These are phyloP conservation scores for Salix viminalis DNA, from an alignment of 345 rosid genomes.

Conservation along the genomic window DNA sequence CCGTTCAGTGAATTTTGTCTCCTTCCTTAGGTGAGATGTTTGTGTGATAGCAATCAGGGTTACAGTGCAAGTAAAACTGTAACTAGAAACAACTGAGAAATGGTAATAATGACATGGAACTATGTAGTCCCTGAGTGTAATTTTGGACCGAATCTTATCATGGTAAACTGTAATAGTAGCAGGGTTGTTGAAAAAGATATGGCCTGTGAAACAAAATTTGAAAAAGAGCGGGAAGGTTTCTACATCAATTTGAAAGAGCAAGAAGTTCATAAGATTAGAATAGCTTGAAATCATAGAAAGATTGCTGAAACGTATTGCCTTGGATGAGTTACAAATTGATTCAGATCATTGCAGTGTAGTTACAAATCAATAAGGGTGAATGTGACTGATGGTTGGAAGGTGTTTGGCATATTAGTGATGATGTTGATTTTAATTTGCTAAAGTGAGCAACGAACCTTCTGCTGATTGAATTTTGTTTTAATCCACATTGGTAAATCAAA, in stretches of 20 bases:
- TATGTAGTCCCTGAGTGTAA: neutral
- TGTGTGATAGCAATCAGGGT: neutral
- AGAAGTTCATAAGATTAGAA: neutral
- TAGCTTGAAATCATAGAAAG: neutral
- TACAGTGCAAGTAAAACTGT: neutral
- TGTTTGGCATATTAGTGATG: neutral
- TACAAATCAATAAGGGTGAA: neutral
- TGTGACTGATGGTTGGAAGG: neutral
- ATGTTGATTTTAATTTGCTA: neutral
- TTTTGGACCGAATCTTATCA: neutral
- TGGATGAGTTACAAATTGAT: neutral
- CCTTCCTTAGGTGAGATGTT: neutral
- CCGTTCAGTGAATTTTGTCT: neutral
- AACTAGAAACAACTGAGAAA: neutral
- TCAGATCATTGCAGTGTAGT: neutral
- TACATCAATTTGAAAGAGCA: neutral
- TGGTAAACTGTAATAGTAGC: neutral
- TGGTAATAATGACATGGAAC: neutral
- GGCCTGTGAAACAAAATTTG: neutral
- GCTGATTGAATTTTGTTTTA: neutral
- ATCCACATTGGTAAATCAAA: neutral
- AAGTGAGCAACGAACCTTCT: neutral
- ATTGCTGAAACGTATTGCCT: neutral
- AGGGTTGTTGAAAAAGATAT: neutral
- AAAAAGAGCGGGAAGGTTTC: neutral